phyloP scores from a whole-genome alignment of 768 basidiomycete genomes.

The Boletus subparvulus region DNA sequence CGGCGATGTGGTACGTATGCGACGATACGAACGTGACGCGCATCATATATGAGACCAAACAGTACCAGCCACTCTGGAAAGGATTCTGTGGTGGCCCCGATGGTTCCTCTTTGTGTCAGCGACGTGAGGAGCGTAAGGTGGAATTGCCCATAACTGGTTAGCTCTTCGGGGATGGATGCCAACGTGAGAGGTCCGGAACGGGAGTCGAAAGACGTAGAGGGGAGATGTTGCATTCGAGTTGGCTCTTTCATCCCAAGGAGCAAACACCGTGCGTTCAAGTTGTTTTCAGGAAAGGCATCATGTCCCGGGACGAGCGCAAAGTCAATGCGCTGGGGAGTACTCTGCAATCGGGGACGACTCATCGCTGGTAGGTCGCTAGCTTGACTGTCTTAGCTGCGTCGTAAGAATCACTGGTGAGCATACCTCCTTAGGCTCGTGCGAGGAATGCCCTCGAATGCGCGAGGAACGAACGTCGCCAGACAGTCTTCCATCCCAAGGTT shows the following conservation, averaged over 20 bases:
- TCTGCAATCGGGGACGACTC: not conserved
- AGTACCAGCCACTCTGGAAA: constrained; percentile 29
- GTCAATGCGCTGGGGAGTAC: not conserved
- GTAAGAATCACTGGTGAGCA: not conserved
- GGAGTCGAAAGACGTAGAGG: not conserved
- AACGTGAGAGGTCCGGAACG: not conserved
- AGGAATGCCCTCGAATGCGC: constrained; percentile 18
- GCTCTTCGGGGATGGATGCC: constrained; percentile 13
- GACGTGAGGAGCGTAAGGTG: constrained; percentile 17
- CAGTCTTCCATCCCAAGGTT: not conserved
- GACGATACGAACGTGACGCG: constrained; percentile 15
- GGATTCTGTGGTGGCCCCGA: not conserved
- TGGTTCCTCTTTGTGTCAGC: not conserved
- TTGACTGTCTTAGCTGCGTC: constrained; percentile 3
- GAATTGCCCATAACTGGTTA: constrained; percentile 4
- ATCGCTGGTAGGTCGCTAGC: constrained; percentile 6
- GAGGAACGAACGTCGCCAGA: constrained; percentile 9
- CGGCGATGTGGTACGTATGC: constrained; percentile 20
- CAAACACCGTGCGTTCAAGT: constrained; percentile 1
- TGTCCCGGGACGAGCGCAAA: constrained; percentile 15
- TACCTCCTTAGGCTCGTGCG: constrained; percentile 18
- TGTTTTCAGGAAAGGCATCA: not conserved
- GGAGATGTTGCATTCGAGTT: not conserved
- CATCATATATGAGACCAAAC: constrained; percentile 25
- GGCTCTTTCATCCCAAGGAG: constrained; percentile 20